Percentiles rank a stretch among this genome's conserved stretches.
phyloP scores from a whole-genome alignment of 2,329 filamentous ascomycete genomes.

The Pestalotiopsis sp. region DNA sequence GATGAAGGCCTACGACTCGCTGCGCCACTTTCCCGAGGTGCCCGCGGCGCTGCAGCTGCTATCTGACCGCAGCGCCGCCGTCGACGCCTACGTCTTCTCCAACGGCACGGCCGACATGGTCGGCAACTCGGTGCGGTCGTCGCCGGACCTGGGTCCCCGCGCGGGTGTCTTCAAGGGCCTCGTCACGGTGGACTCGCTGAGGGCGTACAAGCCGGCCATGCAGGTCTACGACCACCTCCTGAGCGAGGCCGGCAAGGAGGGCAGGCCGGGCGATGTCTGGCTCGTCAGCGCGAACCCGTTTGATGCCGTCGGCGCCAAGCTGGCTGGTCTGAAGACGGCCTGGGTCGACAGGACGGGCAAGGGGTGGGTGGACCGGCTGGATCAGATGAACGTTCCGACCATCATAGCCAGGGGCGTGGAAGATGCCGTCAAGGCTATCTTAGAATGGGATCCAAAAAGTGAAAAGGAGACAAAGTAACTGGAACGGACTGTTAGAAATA shows the following conservation, averaged over 20 bases:
- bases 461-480: not conserved
- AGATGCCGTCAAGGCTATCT: conserved; percentile 51
- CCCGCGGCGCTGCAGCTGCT: conserved; percentile 52
- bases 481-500: no score
- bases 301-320: conserved; percentile 67
- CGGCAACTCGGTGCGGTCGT: conserved; percentile 57
- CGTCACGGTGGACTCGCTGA: conserved; percentile 62
- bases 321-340: conserved; percentile 62
- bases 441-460: conserved; percentile 14
- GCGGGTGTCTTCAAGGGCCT: conserved; percentile 52
- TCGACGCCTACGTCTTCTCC: conserved; percentile 67
- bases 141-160: conserved; percentile 55
- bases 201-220: conserved; percentile 67
- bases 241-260: conserved; percentile 47
- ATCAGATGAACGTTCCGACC: conserved; percentile 52
- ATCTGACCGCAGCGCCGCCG: conserved; percentile 29
- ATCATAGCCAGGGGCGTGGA: conserved; percentile 58
- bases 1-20: conserved; percentile 66
- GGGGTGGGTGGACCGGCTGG: conserved; percentile 68
- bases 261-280: conserved; percentile 58
- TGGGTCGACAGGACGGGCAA: conserved; percentile 67
- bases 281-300: conserved; percentile 75
- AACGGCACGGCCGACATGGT: conserved; percentile 71
- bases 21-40: conserved; percentile 69
- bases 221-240: conserved; percentile 64